Percentiles rank a stretch among this genome's conserved stretches.
phyloP scores from a whole-genome alignment of 2,329 filamentous ascomycete genomes.

The Magnaporthiopsis poae region DNA sequence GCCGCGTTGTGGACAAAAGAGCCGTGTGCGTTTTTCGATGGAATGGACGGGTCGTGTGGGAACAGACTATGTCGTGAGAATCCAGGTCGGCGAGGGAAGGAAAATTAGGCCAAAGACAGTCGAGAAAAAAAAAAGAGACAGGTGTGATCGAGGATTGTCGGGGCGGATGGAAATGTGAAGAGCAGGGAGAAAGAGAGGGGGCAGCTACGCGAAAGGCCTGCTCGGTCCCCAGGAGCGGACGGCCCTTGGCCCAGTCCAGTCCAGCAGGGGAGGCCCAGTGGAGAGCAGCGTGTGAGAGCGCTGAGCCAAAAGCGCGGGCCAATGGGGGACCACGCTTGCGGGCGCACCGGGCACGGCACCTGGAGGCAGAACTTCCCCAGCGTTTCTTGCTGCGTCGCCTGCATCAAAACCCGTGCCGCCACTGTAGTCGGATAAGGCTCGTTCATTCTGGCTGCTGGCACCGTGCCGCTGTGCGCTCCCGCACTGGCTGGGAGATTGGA shows the following conservation, averaged over 20 bases:
- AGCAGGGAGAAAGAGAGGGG: slow-evolving; percentile 9
- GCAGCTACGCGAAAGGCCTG: slow-evolving; percentile 3
- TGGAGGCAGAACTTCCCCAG: neutral
- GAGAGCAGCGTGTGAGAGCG: slow-evolving; percentile 5
- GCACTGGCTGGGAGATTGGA: neutral
- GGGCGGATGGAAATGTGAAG: slow-evolving; percentile 6
- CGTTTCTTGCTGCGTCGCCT: neutral
- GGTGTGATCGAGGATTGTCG: slow-evolving; percentile 1
- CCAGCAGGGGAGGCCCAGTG: neutral
- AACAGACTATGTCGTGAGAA: neutral
- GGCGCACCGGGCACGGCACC: slow-evolving; percentile 1
- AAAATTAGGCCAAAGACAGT: neutral
- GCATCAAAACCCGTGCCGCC: neutral
- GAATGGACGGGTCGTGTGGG: neutral
- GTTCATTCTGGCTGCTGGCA: neutral
- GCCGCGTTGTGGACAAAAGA: neutral
- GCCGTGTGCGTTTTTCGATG: neutral
- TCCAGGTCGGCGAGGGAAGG: neutral
- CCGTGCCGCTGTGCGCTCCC: neutral
- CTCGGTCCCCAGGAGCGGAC: slow-evolving; percentile 1
- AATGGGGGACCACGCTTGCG: neutral
- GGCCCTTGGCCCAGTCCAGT: neutral
- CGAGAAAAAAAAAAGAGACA: neutral
- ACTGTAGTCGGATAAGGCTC: neutral
- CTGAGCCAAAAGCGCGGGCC: slow-evolving; percentile 6